Evolutionary conservation across 2,329 filamentous ascomycete species (phyloP).

Genomic region (Colletotrichum eremochloae): DNA sequence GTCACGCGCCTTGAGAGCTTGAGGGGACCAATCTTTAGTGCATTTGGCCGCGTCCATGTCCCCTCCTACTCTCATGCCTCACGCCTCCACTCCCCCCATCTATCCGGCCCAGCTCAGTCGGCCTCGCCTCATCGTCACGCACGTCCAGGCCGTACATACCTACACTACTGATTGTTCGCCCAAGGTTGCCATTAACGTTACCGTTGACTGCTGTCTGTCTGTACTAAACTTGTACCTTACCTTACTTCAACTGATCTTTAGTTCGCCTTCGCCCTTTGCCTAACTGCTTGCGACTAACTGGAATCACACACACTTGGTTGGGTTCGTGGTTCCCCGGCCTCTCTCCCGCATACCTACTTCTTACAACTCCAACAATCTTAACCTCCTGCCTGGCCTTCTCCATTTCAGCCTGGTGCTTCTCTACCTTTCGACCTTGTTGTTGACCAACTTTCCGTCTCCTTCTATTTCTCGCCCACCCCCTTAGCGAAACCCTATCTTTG

Average conservation of each 20-base stretch:
- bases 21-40: slow-evolving; percentile 34
- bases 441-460: background rate
- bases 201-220: background rate
- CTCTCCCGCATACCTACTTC: slow-evolving; percentile 8
- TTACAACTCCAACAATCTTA: background rate
- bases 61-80: slow-evolving; percentile 4
- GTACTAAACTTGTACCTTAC: background rate
- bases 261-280: background rate
- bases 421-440: background rate
- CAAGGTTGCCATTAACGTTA: slow-evolving; percentile 26
- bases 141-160: slow-evolving; percentile 2
- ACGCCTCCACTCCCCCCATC: slow-evolving; percentile 21
- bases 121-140: slow-evolving; percentile 27
- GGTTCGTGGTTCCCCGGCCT: slow-evolving; percentile 13
- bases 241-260: slow-evolving; percentile 7
- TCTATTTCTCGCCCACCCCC: background rate
- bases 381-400: slow-evolving; percentile 3
- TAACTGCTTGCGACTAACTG: slow-evolving; percentile 10
- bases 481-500: slow-evolving; percentile 27
- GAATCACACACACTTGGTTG: background rate
- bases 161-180: background rate
- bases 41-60: slow-evolving; percentile 16
- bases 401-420: slow-evolving; percentile 8
- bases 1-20: slow-evolving; percentile 39
- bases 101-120: slow-evolving; percentile 9